Conservation (phyloP, 2,329 filamentous ascomycete genomes). For the Aspergillus sp. region DNA sequence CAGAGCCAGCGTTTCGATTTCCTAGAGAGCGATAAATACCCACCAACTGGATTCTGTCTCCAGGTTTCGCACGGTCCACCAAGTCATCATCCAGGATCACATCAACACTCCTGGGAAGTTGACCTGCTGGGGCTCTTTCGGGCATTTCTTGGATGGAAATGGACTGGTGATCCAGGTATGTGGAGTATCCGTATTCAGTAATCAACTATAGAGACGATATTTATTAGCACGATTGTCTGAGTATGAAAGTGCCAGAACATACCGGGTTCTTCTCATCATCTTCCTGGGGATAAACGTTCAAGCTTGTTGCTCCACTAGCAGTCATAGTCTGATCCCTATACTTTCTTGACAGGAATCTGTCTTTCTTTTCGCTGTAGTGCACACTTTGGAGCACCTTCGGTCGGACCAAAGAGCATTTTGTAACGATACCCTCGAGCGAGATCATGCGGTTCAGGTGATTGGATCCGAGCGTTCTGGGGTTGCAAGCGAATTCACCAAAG, state of each 20-base stretch:
- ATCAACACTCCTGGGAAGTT: constrained; percentile 91
- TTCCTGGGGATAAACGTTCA: constrained; percentile 89
- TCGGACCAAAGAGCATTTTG: constrained; percentile 87
- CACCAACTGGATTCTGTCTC: constrained; percentile 94
- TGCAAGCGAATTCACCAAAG: constrained; percentile 92
- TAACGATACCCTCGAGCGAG: constrained; percentile 94
- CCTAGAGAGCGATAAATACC: constrained; percentile 91
- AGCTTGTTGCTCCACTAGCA: constrained; percentile 74
- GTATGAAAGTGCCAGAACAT: constrained; percentile 14
- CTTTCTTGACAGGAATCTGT: constrained; percentile 81
- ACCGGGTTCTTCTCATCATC: constrained; percentile 86
- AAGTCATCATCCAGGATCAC: constrained; percentile 96
- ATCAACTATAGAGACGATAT: constrained; percentile 52
- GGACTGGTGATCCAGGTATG: constrained; percentile 93
- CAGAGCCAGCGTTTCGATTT: constrained; percentile 86
- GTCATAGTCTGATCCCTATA: constrained; percentile 98
- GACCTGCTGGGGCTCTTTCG: constrained; percentile 88
- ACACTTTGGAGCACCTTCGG: constrained; percentile 98
- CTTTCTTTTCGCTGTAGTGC: constrained; percentile 84
- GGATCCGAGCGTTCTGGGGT: constrained; percentile 86
- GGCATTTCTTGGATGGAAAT: constrained; percentile 99
- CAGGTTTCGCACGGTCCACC: constrained; percentile 90
- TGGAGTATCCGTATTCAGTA: constrained; percentile 94
- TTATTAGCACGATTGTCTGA: not conserved
- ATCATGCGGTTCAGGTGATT: constrained; percentile 94